A percentile compares a stretch with the other conserved stretches of the same genome.
phyloP scores from a whole-genome alignment of 106 monocot genomes.

The Allium cepa region DNA sequence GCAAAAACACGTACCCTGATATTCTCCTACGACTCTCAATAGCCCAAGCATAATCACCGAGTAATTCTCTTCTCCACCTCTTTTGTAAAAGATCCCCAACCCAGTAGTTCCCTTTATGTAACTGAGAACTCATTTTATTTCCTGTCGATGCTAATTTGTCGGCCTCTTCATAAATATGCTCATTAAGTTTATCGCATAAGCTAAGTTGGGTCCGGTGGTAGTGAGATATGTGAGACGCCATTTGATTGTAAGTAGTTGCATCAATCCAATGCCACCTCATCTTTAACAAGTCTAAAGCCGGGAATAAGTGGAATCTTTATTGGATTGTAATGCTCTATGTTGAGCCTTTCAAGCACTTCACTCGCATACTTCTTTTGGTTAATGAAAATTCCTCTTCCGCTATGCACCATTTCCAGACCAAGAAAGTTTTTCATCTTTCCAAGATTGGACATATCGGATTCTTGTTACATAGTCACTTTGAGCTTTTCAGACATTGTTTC shows the following conservation, averaged over 20 bases:
- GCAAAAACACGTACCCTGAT: neutral
- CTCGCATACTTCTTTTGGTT: neutral
- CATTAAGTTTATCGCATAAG: neutral
- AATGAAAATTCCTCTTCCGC: neutral
- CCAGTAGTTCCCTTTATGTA: neutral
- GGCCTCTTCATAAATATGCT: neutral
- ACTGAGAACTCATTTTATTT: neutral
- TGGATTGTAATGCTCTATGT: neutral
- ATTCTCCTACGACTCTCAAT: no score
- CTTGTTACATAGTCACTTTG: neutral
- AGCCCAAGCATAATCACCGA: no score
- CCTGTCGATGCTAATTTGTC: neutral
- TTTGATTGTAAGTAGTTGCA: slow-evolving; percentile 1
- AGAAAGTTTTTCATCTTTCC: neutral
- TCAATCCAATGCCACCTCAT: slow-evolving; percentile 3
- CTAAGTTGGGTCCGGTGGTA: slow-evolving; percentile 2
- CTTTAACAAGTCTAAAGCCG: neutral
- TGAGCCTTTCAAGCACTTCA: slow-evolving; percentile 1
- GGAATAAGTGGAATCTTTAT: neutral
- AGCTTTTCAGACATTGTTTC: neutral
- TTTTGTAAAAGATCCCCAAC: neutral
- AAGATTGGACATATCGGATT: neutral
- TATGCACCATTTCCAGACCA: neutral
- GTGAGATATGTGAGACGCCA: neutral
- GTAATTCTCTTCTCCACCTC: no score